Evolutionary conservation across 805 yeast species (phyloP).

Genomic region (Nakazawaea siamensis): DNA sequence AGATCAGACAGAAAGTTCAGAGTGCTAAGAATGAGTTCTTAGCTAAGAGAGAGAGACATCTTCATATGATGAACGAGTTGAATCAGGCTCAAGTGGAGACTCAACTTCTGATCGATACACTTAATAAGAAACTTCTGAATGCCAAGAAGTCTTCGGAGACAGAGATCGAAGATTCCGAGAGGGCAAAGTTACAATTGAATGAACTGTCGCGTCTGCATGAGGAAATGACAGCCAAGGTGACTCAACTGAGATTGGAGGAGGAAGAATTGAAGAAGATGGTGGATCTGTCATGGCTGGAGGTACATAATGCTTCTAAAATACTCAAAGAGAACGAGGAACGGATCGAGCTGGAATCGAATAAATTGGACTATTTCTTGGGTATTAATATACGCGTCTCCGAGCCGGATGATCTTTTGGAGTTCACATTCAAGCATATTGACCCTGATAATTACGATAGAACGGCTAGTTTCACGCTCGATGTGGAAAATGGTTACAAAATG

Average conservation of each 20-base stretch:
- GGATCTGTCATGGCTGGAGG: neutral
- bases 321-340: conserved; percentile 10
- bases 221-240: conserved; percentile 1
- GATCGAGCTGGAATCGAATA: conserved; percentile 33
- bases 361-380: conserved; percentile 40
- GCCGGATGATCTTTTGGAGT: conserved; percentile 25
- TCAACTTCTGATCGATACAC: neutral
- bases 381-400: conserved; percentile 33
- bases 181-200: conserved; percentile 1
- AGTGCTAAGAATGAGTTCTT: conserved; percentile 3
- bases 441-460: conserved; percentile 33
- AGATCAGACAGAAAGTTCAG: conserved; percentile 2
- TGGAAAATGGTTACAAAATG: conserved; percentile 26
- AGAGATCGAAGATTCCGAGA: conserved; percentile 3
- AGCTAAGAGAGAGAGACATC: conserved; percentile 1
- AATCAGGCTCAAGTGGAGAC: conserved; percentile 2
- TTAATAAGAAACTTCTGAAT: neutral
- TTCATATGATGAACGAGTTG: conserved; percentile 1
- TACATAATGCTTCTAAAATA: neutral
- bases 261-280: neutral
- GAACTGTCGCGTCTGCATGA: conserved; percentile 2
- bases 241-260: neutral
- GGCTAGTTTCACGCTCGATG: conserved; percentile 34
- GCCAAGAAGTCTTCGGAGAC: neutral
- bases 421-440: conserved; percentile 39